Percentiles rank a stretch among this genome's conserved stretches.
Conservation (phyloP, 1,284 basidiomycete genomes). For the Leccinum griseonigrum region DNA sequence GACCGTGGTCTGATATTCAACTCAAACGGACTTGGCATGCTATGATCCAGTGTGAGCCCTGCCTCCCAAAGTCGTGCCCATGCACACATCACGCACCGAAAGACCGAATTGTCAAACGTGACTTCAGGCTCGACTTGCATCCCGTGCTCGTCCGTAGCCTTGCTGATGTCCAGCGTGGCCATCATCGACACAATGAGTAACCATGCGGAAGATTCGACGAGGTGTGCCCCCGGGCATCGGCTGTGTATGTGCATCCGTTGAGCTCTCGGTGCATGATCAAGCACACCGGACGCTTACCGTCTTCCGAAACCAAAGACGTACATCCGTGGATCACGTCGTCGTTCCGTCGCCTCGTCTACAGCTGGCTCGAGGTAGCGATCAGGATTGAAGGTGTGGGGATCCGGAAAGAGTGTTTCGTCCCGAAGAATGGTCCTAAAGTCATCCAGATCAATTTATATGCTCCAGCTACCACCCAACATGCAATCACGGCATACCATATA, state of each 20-base stretch:
- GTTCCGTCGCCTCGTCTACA: conserved; percentile 31
- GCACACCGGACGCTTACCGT: conserved; percentile 36
- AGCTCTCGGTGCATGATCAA: not conserved
- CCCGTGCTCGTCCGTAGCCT: conserved; percentile 47
- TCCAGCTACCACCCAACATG: not conserved
- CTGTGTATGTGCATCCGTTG: conserved; percentile 17
- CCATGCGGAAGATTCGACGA: conserved; percentile 56
- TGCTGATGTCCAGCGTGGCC: conserved; percentile 50
- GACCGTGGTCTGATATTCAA: conserved; percentile 49
- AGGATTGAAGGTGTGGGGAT: conserved; percentile 47
- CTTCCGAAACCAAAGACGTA: conserved; percentile 58
- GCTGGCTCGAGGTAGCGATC: conserved; percentile 43
- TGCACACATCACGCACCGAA: conserved; percentile 32
- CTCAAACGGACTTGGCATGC: conserved; percentile 45
- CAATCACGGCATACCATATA: conserved; percentile 39
- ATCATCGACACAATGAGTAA: conserved; percentile 48
- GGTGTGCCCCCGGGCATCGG: conserved; percentile 49
- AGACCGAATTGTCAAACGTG: conserved; percentile 49
- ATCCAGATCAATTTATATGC: not conserved
- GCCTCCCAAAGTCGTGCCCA: not conserved
- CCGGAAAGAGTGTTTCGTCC: conserved; percentile 45
- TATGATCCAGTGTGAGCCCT: conserved; percentile 20
- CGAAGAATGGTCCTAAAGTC: conserved; percentile 43
- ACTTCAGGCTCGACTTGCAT: conserved; percentile 43
- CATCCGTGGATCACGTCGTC: conserved; percentile 42